Conservation (phyloP, 2,329 filamentous ascomycete species). For the Mycosphaerella sp. region DNA sequence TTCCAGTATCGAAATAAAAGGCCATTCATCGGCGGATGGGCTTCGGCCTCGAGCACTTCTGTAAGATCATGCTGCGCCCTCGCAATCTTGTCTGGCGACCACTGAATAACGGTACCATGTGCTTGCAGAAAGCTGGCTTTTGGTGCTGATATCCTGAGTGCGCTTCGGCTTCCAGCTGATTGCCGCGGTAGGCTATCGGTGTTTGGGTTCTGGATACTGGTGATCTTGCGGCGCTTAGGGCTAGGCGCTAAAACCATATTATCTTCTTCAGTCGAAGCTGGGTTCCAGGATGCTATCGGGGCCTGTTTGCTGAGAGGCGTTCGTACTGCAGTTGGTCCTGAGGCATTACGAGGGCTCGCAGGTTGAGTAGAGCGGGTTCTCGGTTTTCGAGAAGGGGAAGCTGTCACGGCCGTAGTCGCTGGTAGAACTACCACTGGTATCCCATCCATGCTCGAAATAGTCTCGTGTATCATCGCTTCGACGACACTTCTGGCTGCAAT, state of each 20-base stretch:
- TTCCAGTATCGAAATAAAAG: slow-evolving; percentile 1
- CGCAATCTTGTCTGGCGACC: not conserved
- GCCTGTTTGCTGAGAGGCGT: not conserved
- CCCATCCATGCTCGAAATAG: not conserved
- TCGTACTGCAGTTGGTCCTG: not conserved
- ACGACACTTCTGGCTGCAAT: not conserved
- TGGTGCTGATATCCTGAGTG: too few species aligned
- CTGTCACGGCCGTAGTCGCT: not conserved
- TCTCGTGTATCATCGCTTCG: not conserved
- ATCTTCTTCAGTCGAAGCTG: not conserved
- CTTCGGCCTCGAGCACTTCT: not conserved
- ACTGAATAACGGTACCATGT: not conserved
- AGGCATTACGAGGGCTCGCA: not conserved
- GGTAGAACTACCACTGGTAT: not conserved
- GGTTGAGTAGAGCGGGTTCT: not conserved
- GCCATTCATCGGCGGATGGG: not conserved
- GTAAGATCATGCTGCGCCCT: not conserved
- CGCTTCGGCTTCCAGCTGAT: too few species aligned
- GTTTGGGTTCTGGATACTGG: not conserved
- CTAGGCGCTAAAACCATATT: not conserved
- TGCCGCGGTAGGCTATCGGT: not conserved
- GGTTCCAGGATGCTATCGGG: not conserved
- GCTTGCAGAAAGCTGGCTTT: not conserved
- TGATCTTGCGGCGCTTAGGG: not conserved
- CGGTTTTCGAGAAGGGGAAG: not conserved